Evolutionary conservation across 179 eudicot species (phyloP), one percentile per base, ranked within the genome.

Genomic region (Corrigiola litoralis): DNA sequence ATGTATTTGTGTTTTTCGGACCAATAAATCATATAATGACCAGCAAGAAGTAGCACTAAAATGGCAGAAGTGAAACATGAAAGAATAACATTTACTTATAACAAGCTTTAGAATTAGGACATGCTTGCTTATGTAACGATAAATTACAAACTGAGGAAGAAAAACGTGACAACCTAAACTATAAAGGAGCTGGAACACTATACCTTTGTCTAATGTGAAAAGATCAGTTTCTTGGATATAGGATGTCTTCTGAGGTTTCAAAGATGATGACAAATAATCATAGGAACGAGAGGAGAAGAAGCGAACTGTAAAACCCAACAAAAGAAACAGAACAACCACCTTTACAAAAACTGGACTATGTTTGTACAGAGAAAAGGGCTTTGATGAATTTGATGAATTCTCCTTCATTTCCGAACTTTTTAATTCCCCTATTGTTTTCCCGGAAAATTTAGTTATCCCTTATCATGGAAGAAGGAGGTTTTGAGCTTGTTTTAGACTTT

Each of bases 271-370:
- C 12, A 60, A 38, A 52, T 12, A 63, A 45, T 67, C 62, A 47
- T 67, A 16, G 41, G 77, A 68, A 41, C 57, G 76, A 3, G 77
- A 80, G 56, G 81, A 69, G 44, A 68, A 73, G 9, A 82, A 42
- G 31, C 70, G 79, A 68, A 76, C 74, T 16, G 76, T 75, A 21
- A 82, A 31, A 21, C 79, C 85, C 62, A 82, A 20, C 1, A 80
- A 48, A 33, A 85, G 71, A 68, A 70, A 71, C 13, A 70, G 34
- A 49, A 82, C 40, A 5, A 68, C 71, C 66, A 76, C 66, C 20
- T 82, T 85, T 9, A 72, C 56, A 47, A 72, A 54, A 23, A 63
- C 27, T 1, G 72, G 54, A 49, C 16, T 72, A 3, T 69, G 61
- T 58, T 72, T 76, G 62, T 66, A 50, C 21, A 73, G 18, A 69